Evolutionary conservation across 2,329 filamentous ascomycete genomes (phyloP).

Genomic region (Mariannaea sp.): DNA sequence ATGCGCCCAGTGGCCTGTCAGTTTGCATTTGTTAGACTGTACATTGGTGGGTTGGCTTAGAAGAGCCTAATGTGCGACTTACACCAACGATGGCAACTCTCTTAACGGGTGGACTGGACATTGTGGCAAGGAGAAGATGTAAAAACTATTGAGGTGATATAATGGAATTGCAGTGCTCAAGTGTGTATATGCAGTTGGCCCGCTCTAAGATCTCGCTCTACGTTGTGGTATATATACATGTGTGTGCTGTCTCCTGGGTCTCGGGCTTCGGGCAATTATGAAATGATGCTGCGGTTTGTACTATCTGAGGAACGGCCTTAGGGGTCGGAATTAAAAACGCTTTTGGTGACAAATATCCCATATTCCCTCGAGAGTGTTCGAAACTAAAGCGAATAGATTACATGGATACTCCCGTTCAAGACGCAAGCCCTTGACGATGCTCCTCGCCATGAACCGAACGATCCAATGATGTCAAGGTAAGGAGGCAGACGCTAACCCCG

Average conservation of each 20-base stretch:
- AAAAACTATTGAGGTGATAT: background rate
- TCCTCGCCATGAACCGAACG: too few species aligned
- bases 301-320: background rate
- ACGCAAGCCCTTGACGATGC: too few species aligned
- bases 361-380: too few species aligned
- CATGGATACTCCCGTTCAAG: too few species aligned
- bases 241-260: background rate
- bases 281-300: too few species aligned
- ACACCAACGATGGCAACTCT: constrained; percentile 55
- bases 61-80: constrained; percentile 32
- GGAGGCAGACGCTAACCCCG: background rate
- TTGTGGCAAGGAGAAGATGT: background rate
- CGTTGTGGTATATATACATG: too few species aligned
- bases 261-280: background rate
- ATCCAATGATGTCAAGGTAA: background rate
- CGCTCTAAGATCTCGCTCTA: too few species aligned
- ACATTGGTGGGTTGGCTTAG: too few species aligned
- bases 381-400: too few species aligned
- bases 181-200: background rate
- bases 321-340: background rate
- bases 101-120: constrained; percentile 36
- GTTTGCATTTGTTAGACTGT: background rate
- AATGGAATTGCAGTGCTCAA: background rate
- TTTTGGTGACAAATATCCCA: too few species aligned
- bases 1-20: constrained; percentile 43